Evolutionary conservation across 495 filamentous ascomycete species (phyloP), one percentile per base, ranked within the genome.

Genomic region (Aspergillus ellipticus): DNA sequence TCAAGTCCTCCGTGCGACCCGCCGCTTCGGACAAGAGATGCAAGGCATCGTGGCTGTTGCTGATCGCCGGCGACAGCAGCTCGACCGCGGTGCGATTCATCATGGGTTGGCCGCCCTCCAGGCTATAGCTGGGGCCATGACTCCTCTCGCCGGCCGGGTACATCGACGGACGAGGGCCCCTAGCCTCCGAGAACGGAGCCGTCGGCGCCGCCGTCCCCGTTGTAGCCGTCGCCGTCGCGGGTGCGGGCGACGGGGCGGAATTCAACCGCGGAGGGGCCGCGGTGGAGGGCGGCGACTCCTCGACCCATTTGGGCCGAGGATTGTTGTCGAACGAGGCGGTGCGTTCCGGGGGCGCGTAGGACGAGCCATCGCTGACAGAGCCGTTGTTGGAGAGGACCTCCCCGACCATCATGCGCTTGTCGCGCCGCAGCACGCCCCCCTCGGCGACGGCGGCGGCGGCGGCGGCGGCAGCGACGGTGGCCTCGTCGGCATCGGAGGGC

Each of bases 401-500:
- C 1, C 79, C 79, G 31, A 75, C 67, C 71, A 75, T 76, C 68
- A 74, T 72, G 29, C 77, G 73, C 53, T 79, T 79, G 53, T 79
- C 79, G 47, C 79, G 79, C 75, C 81, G 66, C 46, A 79, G 66
- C 48, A 79, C 50, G 62, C 72, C 54, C 7, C 84, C 24, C 4
- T 3, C 24, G 24, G 7, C 24, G 7, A 7, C 24, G 24, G 24
- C 24, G 24, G 24, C 77, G 28, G 65, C 70, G n/a, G 79, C 24
- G 24, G 24, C 24, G 24, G 7, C 24, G 7, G 24, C 24, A 7
- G 24, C 24, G 24, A 7, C 77, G 28, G 65, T 69, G n/a, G 79
- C 74, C 33, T 83, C 79, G 2, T 87, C 84, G 28, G 66, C 85
- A 54, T 91, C 87, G 49, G 74, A 77, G 49, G 79, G 76, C 75